Evolutionary conservation across 2,329 filamentous ascomycete genomes (phyloP).

Genomic region (Hypoxylon sp.): DNA sequence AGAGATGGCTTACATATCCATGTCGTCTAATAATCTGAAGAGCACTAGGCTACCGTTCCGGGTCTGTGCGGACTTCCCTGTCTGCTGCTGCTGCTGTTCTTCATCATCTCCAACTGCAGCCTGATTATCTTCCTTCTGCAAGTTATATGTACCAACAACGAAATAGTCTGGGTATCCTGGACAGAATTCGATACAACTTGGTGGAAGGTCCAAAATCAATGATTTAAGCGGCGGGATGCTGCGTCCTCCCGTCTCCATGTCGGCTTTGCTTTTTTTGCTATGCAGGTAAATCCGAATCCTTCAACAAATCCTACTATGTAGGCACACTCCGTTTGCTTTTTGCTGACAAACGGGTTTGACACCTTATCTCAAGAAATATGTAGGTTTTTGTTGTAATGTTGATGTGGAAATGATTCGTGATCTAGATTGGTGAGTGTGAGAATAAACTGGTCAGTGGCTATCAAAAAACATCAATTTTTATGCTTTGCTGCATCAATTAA

Average conservation of each 20-base stretch:
- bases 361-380: too few species aligned
- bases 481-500: constrained; percentile 11
- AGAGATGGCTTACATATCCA: constrained; percentile 62
- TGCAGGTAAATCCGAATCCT: too few species aligned
- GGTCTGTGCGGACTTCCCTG: constrained; percentile 58
- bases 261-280: constrained; percentile 9
- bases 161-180: constrained; percentile 70
- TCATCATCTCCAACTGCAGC: constrained; percentile 30
- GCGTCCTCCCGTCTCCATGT: constrained; percentile 33
- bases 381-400: too few species aligned
- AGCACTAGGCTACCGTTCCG: constrained; percentile 79
- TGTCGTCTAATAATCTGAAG: constrained; percentile 60
- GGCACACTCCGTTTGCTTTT: too few species aligned
- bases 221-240: constrained; percentile 56
- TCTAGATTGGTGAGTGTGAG: too few species aligned
- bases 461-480: too few species aligned
- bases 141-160: constrained; percentile 84
- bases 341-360: too few species aligned
- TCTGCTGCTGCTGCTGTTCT: constrained; percentile 34
- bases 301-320: too few species aligned
- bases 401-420: too few species aligned
- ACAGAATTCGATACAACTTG: constrained; percentile 81
- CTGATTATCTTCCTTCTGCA: constrained; percentile 60
- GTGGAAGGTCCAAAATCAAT: constrained; percentile 70
- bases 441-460: too few species aligned